Evolutionary conservation across 805 yeast genomes (phyloP).

Genomic region (Cyberlindnera americana): DNA sequence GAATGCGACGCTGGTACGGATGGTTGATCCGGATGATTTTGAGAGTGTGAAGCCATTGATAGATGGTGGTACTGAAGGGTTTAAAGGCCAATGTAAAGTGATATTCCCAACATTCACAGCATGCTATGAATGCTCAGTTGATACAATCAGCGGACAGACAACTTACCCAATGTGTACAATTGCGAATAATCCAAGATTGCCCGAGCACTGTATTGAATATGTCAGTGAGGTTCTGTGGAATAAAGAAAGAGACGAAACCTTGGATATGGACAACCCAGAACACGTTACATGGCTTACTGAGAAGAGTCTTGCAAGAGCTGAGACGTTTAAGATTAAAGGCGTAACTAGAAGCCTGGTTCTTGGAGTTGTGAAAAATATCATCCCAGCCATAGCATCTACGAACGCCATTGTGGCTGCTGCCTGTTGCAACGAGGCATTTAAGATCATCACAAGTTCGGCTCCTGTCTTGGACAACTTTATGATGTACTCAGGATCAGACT

Average conservation of each 20-base stretch:
- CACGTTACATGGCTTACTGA: slow-evolving; percentile 63
- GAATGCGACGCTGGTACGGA: slow-evolving; percentile 59
- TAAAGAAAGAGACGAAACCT: slow-evolving; percentile 37
- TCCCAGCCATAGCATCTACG: slow-evolving; percentile 93
- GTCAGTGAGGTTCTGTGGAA: slow-evolving; percentile 79
- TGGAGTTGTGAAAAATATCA: slow-evolving; percentile 87
- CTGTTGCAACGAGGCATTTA: slow-evolving; percentile 83
- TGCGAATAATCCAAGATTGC: slow-evolving; percentile 89
- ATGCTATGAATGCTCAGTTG: slow-evolving; percentile 90
- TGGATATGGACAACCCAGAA: slow-evolving; percentile 66
- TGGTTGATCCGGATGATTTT: slow-evolving; percentile 53
- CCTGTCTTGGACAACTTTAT: slow-evolving; percentile 72
- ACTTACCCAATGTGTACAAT: slow-evolving; percentile 91
- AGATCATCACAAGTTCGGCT: slow-evolving; percentile 65
- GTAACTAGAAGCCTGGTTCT: slow-evolving; percentile 68
- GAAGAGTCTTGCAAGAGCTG: slow-evolving; percentile 56
- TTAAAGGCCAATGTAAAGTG: slow-evolving; percentile 85
- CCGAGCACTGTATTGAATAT: slow-evolving; percentile 95
- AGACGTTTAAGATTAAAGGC: slow-evolving; percentile 59
- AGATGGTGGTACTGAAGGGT: slow-evolving; percentile 96
- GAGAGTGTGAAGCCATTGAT: slow-evolving; percentile 60
- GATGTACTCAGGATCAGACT: slow-evolving; percentile 83
- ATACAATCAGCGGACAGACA: slow-evolving; percentile 56
- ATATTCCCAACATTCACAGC: slow-evolving; percentile 82
- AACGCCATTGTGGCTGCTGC: slow-evolving; percentile 90